These are phyloP conservation scores for Fusarium palustre DNA, from an alignment of 2,329 filamentous ascomycete genomes.

Conservation along the genomic window DNA sequence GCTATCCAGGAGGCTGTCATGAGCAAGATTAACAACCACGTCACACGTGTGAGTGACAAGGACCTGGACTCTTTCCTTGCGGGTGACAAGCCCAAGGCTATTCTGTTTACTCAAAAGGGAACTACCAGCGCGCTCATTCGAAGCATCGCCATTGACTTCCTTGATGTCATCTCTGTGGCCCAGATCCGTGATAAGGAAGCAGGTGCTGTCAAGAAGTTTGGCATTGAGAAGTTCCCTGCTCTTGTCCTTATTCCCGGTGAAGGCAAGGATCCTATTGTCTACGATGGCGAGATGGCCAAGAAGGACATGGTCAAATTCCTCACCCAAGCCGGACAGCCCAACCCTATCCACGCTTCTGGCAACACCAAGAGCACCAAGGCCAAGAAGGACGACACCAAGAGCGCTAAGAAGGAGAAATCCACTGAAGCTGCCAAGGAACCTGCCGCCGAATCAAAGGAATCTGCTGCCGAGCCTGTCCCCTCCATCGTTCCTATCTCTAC, in stretches of 20 bases:
- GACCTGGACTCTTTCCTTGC: constrained; percentile 81
- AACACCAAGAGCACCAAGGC: constrained; percentile 55
- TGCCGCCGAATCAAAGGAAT: constrained; percentile 44
- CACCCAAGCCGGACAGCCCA: constrained; percentile 80
- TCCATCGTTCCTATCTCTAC: constrained; percentile 71
- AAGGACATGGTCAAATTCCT: constrained; percentile 84
- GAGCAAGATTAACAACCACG: constrained; percentile 91
- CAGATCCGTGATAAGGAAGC: constrained; percentile 87
- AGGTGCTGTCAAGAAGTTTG: constrained; percentile 77
- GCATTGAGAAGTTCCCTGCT: constrained; percentile 81
- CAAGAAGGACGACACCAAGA: constrained; percentile 54
- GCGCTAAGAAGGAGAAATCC: constrained; percentile 46
- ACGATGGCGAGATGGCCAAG: constrained; percentile 88
- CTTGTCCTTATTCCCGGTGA: constrained; percentile 82
- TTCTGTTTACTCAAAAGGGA: constrained; percentile 95
- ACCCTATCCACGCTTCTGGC: constrained; percentile 70
- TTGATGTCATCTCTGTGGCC: constrained; percentile 80
- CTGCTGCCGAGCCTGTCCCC: constrained; percentile 46
- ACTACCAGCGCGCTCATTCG: constrained; percentile 85
- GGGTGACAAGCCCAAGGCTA: constrained; percentile 80
- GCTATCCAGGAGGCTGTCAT: constrained; percentile 88
- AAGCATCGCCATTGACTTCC: constrained; percentile 89
- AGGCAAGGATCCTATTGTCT: constrained; percentile 74
- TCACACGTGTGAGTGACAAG: constrained; percentile 83
- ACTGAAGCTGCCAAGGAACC: constrained; percentile 48